A percentile compares a stretch with the other conserved stretches of the same genome.
These are phyloP conservation scores for Leptodermis oblonga DNA, from an alignment of 257 asterid species.

Conservation along the genomic window DNA sequence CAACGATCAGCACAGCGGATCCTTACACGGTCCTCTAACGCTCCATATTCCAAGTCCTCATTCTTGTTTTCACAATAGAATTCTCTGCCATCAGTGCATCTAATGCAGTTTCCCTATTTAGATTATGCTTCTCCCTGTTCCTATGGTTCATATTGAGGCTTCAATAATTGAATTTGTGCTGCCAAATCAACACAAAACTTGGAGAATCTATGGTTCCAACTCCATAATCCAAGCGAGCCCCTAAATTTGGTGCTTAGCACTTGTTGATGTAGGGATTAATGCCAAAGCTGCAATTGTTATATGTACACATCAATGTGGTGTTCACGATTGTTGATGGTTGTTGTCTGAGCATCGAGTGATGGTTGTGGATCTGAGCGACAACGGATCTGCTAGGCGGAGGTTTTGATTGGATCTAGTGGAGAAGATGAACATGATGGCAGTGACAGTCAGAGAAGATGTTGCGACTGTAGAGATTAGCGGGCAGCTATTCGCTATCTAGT, in stretches of 20 bases:
- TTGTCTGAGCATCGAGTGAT: no score
- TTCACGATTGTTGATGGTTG: no score
- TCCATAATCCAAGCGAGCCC: slow-evolving; percentile 25
- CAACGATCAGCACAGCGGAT: slow-evolving; percentile 39
- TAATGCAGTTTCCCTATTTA: slow-evolving; percentile 35
- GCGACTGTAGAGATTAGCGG: no score
- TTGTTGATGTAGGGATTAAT: slow-evolving; percentile 31
- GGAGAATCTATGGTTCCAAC: slow-evolving; percentile 27
- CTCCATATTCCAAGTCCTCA: slow-evolving; percentile 26
- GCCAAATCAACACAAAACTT: slow-evolving; percentile 22
- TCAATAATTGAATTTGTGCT: slow-evolving; percentile 38
- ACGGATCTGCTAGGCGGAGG: no score
- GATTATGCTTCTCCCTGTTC: slow-evolving; percentile 30
- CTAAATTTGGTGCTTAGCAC: slow-evolving; percentile 28
- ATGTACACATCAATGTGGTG: slow-evolving; percentile 27
- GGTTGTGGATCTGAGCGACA: no score
- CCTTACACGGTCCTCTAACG: slow-evolving; percentile 41
- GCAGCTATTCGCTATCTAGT: no score
- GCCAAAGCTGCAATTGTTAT: slow-evolving; percentile 26
- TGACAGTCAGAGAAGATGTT: no score
- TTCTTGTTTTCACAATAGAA: slow-evolving; percentile 20
- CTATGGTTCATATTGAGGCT: slow-evolving; percentile 20
- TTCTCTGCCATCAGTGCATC: slow-evolving; percentile 21
- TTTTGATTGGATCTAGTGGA: no score
- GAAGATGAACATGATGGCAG: no score